Evolutionary conservation across 495 filamentous ascomycete genomes (phyloP).

Genomic region (Penicillium manginii): DNA sequence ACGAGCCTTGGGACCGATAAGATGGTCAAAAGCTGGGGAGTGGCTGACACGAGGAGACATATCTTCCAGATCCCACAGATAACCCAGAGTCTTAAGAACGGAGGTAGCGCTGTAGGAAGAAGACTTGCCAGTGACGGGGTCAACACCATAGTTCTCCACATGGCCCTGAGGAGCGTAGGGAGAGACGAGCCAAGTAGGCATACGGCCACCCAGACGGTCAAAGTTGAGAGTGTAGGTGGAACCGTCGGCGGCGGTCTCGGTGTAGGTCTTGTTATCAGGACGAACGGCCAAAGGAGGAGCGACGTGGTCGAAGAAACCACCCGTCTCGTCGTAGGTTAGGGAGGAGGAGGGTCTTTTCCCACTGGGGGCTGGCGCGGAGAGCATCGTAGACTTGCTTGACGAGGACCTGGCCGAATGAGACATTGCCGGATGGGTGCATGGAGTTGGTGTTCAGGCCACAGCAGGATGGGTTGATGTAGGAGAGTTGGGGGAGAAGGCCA

Average conservation of each 20-base stretch:
- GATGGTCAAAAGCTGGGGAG: slow-evolving; percentile 50
- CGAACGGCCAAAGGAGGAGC: slow-evolving; percentile 49
- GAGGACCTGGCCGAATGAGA: slow-evolving; percentile 53
- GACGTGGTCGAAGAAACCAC: slow-evolving; percentile 58
- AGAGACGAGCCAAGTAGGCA: slow-evolving; percentile 56
- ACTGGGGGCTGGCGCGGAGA: slow-evolving; percentile 50
- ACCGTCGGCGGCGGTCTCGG: slow-evolving; percentile 46
- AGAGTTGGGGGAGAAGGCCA: slow-evolving; percentile 49
- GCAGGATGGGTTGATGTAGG: slow-evolving; percentile 60
- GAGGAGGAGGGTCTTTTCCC: slow-evolving; percentile 53
- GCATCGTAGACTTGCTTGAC: slow-evolving; percentile 59
- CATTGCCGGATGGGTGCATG: slow-evolving; percentile 53
- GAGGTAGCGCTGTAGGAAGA: slow-evolving; percentile 48
- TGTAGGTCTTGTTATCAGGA: slow-evolving; percentile 51
- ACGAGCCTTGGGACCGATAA: slow-evolving; percentile 35
- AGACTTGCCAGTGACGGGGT: slow-evolving; percentile 35
- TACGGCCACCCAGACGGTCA: slow-evolving; percentile 56
- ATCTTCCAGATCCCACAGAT: slow-evolving; percentile 51
- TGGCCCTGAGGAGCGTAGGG: slow-evolving; percentile 48
- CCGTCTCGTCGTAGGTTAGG: slow-evolving; percentile 55
- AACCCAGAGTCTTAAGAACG: slow-evolving; percentile 47
- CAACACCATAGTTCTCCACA: slow-evolving; percentile 50
- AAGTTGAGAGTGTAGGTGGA: slow-evolving; percentile 50
- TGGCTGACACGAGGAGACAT: slow-evolving; percentile 46
- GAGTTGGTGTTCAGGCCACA: slow-evolving; percentile 52